Conservation (phyloP, 139 green algal genomes). For the Chlorella sp. region DNA sequence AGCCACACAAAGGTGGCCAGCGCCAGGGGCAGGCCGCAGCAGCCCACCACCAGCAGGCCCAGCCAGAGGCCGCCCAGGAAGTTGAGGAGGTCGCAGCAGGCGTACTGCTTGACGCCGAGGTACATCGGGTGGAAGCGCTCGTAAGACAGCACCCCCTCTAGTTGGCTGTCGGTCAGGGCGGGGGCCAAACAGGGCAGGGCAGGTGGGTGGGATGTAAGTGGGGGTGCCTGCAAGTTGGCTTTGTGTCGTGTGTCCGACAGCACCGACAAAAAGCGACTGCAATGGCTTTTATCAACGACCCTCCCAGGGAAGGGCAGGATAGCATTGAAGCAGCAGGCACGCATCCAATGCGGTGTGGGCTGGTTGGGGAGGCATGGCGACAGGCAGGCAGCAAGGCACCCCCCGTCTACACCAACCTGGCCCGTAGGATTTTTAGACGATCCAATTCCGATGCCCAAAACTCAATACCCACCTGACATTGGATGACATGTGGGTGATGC, state of each 20-base stretch:
- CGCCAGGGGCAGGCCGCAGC: background rate
- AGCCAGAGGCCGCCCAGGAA: constrained; percentile 18
- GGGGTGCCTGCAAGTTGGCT: background rate
- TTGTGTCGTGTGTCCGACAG: background rate
- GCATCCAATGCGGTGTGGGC: no score
- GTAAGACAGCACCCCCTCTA: constrained; percentile 6
- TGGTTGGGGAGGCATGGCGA: background rate
- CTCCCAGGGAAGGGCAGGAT: background rate
- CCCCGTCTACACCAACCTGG: background rate
- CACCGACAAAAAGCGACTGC: background rate
- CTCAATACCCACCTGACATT: constrained; percentile 13
- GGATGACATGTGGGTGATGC: background rate
- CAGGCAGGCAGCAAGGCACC: background rate
- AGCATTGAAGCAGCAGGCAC: no score
- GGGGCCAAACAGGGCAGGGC: background rate
- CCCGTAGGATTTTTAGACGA: background rate
- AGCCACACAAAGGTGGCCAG: constrained; percentile 11
- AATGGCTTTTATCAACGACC: no score
- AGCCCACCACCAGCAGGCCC: constrained; percentile 20
- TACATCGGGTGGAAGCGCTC: background rate
- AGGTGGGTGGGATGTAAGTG: background rate
- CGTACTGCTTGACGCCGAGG: background rate
- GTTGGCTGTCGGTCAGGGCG: background rate
- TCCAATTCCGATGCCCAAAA: no score
- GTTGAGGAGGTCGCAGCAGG: constrained; percentile 27